phyloP scores from a whole-genome alignment of 176 grass and related monocot species.

The Sorghum bicolor region Sorghum_bicolor_NCBIv3 NC_012872.2:63780501-63781000 shows the following conservation, averaged over 20 bases:
- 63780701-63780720: not conserved
- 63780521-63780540: not conserved
- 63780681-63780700: not conserved
- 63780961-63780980: constrained; percentile 15
- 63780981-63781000: not conserved
- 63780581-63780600: not conserved
- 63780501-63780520: not conserved
- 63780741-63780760: not conserved
- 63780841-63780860: too few relatives aligned
- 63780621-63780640: not conserved
- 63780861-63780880: not conserved
- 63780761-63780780: not conserved
- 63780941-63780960: not conserved
- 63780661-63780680: not conserved
- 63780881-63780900: not conserved
- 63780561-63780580: not conserved
- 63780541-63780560: constrained; percentile 9
- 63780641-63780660: not conserved
- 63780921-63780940: not conserved
- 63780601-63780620: not conserved
- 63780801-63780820: too few relatives aligned
- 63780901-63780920: not conserved
- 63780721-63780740: not conserved
- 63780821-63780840: not conserved
- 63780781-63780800: too few relatives aligned